Conservation (phyloP, 1,284 basidiomycete species). For the Puccinia hordei region DNA sequence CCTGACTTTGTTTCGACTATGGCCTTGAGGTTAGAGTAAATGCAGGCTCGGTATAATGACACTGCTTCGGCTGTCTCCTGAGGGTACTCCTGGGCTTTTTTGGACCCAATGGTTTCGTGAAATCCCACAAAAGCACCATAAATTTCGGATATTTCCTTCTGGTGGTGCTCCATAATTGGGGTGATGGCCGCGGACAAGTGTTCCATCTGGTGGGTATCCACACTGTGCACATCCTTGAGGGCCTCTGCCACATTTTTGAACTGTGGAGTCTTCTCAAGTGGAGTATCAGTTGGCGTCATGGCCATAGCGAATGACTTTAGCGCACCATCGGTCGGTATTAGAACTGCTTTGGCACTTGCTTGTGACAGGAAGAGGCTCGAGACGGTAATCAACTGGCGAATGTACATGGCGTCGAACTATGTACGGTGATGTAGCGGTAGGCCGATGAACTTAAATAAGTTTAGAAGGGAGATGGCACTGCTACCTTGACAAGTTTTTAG, state of each 20-base stretch:
- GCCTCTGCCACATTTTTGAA: background rate
- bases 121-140: background rate
- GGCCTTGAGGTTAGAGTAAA: background rate
- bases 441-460: background rate
- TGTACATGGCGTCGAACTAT: background rate
- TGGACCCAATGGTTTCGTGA: background rate
- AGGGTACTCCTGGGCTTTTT: background rate
- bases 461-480: background rate
- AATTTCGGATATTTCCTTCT: background rate
- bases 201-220: background rate
- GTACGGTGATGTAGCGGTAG: background rate
- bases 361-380: background rate
- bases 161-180: background rate
- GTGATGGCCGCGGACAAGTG: background rate
- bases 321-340: background rate
- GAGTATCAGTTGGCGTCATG: background rate
- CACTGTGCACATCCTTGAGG: background rate
- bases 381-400: conserved; percentile 13
- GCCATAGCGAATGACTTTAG: background rate
- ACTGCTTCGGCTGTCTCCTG: background rate
- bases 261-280: background rate
- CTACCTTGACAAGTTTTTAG: background rate
- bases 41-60: background rate
- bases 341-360: background rate
- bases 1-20: background rate